Evolutionary conservation across 2,329 filamentous ascomycete species (phyloP).

Genomic region (Trichoderma atrobrunneum): DNA sequence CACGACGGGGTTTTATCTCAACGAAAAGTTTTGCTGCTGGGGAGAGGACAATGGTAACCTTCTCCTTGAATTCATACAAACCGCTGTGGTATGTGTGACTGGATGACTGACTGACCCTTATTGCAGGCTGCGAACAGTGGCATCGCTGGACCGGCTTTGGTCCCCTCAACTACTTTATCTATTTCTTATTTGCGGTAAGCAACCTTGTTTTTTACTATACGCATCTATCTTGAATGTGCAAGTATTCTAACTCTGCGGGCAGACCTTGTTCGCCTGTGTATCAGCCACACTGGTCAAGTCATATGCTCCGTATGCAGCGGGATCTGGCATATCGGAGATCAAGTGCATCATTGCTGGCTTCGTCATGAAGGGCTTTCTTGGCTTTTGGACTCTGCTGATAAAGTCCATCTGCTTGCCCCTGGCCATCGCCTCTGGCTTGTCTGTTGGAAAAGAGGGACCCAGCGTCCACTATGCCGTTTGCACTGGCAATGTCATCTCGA

Average conservation of each 20-base stretch:
- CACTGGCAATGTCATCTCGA: constrained; percentile 92
- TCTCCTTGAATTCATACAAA: not conserved
- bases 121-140: constrained; percentile 78
- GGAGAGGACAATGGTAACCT: constrained; percentile 77
- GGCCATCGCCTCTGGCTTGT: constrained; percentile 89
- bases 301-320: constrained; percentile 93
- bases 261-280: constrained; percentile 76
- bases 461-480: constrained; percentile 99
- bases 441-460: constrained; percentile 94
- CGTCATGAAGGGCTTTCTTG: constrained; percentile 97
- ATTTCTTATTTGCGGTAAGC: constrained; percentile 77
- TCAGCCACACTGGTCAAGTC: constrained; percentile 82
- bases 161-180: constrained; percentile 80
- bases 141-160: constrained; percentile 79
- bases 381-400: constrained; percentile 86
- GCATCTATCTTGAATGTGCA: not conserved
- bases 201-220: not conserved
- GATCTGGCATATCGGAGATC: constrained; percentile 96
- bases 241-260: constrained; percentile 22
- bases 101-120: constrained; percentile 23
- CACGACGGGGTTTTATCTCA: constrained; percentile 92
- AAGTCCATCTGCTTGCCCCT: constrained; percentile 90
- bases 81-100: not conserved
- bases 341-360: constrained; percentile 99
- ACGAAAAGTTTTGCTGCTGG: constrained; percentile 98